phyloP scores from a whole-genome alignment of 140 eudicot species.

The Flaveria floridana region DNA sequence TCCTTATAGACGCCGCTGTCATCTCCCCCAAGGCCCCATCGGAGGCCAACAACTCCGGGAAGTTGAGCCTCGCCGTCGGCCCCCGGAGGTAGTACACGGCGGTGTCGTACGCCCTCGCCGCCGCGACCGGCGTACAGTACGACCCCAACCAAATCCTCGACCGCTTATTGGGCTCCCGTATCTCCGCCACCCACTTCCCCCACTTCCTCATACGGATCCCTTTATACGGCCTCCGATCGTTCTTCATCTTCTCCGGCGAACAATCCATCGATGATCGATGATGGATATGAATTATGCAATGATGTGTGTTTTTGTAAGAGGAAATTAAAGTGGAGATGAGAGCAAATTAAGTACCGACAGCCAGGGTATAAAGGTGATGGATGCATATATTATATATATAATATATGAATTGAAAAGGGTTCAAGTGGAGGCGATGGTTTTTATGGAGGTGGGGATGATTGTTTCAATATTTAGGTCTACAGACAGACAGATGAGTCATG shows the following conservation, averaged over 20 bases:
- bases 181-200: conserved; percentile 95
- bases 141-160: conserved; percentile 82
- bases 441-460: conserved; percentile 36
- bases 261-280: conserved; percentile 31
- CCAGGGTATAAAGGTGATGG: conserved; percentile 19
- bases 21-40: conserved; percentile 39
- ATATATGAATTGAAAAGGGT: conserved; percentile 3
- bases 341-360: conserved; percentile 41
- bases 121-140: conserved; percentile 68
- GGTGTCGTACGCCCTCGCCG: conserved; percentile 82
- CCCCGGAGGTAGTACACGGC: conserved; percentile 79
- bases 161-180: conserved; percentile 76
- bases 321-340: background rate
- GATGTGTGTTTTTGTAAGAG: conserved; percentile 13
- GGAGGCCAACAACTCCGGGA: conserved; percentile 50
- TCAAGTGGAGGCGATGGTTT: conserved; percentile 38
- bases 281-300: conserved; percentile 22
- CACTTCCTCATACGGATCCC: conserved; percentile 89
- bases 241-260: conserved; percentile 36
- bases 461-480: conserved; percentile 33
- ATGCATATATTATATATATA: background rate
- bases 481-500: conserved; percentile 23
- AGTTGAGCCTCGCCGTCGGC: conserved; percentile 66
- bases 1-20: conserved; percentile 60
- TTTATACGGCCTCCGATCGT: conserved; percentile 49